Conservation (phyloP, 2,329 filamentous ascomycete species). For the Penicillium sp. region DNA sequence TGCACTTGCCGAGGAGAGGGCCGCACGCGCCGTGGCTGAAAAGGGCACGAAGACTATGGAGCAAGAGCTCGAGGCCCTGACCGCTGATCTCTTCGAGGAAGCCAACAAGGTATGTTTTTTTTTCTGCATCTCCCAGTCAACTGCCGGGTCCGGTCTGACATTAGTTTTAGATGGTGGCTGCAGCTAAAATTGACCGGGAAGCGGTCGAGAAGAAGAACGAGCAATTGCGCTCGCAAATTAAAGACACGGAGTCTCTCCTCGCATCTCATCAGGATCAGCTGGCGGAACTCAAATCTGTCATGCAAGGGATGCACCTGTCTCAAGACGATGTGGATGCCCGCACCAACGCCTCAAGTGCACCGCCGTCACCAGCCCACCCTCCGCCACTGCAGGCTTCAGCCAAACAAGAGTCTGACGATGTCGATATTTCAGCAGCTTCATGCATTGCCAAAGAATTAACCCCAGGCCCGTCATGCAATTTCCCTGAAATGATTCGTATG, state of each 20-base stretch:
- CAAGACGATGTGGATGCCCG: constrained; percentile 69
- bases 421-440: constrained; percentile 52
- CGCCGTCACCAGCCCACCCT: constrained; percentile 72
- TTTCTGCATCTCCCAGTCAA: neutral
- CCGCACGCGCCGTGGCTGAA: constrained; percentile 63
- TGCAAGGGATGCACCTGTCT: constrained; percentile 76
- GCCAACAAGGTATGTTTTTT: constrained; percentile 70
- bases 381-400: constrained; percentile 54
- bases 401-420: constrained; percentile 59
- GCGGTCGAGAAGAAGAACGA: constrained; percentile 79
- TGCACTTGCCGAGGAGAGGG: constrained; percentile 64
- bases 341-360: constrained; percentile 65
- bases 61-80: constrained; percentile 84
- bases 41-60: constrained; percentile 87
- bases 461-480: constrained; percentile 66
- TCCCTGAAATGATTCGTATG: constrained; percentile 78
- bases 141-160: constrained; percentile 14
- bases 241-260: constrained; percentile 80
- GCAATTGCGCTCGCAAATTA: constrained; percentile 78
- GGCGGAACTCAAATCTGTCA: constrained; percentile 82
- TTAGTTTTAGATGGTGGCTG: constrained; percentile 73
- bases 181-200: constrained; percentile 81
- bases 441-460: constrained; percentile 52
- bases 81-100: constrained; percentile 92
- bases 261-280: constrained; percentile 92